Conservation (phyloP, 202 grass and related monocot genomes). For the Panicum hallii region DNA sequence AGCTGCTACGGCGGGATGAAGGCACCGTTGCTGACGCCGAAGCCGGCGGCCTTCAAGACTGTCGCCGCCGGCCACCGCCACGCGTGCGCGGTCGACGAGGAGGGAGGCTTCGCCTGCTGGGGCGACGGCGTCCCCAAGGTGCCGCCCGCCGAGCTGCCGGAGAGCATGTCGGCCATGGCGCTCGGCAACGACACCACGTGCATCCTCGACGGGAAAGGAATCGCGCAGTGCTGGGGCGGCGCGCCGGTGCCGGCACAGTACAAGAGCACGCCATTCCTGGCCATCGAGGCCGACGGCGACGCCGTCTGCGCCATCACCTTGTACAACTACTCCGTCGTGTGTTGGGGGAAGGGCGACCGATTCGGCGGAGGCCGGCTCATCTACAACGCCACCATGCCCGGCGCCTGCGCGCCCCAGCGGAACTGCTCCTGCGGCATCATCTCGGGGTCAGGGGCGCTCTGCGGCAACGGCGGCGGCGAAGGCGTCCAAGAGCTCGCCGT, state of each 20-base stretch:
- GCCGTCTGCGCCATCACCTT: constrained; percentile 66
- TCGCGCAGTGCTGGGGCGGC: constrained; percentile 77
- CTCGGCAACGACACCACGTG: constrained; percentile 74
- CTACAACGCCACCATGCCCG: constrained; percentile 58
- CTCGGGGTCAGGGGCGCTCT: constrained; percentile 34
- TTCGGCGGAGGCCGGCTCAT: constrained; percentile 27
- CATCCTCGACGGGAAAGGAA: constrained; percentile 54
- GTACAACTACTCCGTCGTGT: constrained; percentile 59
- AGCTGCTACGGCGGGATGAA: constrained; percentile 42
- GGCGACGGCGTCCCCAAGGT: constrained; percentile 46
- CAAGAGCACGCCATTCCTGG: constrained; percentile 37
- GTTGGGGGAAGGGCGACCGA: constrained; percentile 59
- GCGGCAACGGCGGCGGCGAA: constrained; percentile 52
- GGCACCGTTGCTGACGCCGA: background rate
- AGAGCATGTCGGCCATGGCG: constrained; percentile 50
- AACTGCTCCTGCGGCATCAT: constrained; percentile 43
- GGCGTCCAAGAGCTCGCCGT: constrained; percentile 46
- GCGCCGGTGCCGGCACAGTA: constrained; percentile 41
- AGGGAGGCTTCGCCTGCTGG: constrained; percentile 63
- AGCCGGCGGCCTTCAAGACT: background rate
- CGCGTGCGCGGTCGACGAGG: constrained; percentile 56
- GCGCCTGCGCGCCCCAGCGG: constrained; percentile 33
- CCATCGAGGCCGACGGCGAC: constrained; percentile 72
- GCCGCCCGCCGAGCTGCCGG: background rate
- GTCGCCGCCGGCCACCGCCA: constrained; percentile 60